Evolutionary conservation across 2,329 filamentous ascomycete genomes (phyloP), one percentile per base, ranked within the genome.

Genomic region (Cordyceps pruinosa): DNA sequence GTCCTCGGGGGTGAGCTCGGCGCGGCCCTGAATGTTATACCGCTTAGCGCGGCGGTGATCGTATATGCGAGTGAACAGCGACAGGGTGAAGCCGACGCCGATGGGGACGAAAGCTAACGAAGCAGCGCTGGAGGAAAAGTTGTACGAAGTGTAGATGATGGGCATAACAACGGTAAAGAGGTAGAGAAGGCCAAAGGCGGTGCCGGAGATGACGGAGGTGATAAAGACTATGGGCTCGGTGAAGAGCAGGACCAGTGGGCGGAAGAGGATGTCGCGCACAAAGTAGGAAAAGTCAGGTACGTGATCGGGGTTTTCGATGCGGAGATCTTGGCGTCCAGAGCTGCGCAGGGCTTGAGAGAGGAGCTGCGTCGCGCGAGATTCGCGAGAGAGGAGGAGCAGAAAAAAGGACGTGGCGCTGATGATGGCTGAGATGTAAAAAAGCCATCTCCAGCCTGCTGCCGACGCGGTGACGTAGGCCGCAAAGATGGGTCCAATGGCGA

Each of bases 1-100:
- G 64, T 78, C 70, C 65, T 80, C 77, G 0, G 75, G 17, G 6
- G 34, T 34, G 5, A 30, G 44, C 44, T 47, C 28, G 44, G 26
- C 44, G 26, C 44, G 44, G 28, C 44, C 44, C 44, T 47, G 44
- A 47, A 47, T 32, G 26, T 47, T 32, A 47, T 47, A 47, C 26
- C 25, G 44, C 44, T 32, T 47, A 21, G 44, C 44, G 44, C 44
- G 44, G 44, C 44, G 44, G 26, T 47, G 26, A 28, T 47, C 44
- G 26, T 47, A 47, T 47, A 47, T 47, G 28, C 44, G 44, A 26
- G 44, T 47, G 44, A 47, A 47, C 26, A 47, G 44, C 26, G 44
- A 47, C 26, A 47, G 44, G 10, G 44, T 47, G 26, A 47, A 47
- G 44, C 44, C 44, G 44, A 47, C 17, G 10, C 44, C 44, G 44